These are phyloP conservation scores for Paramyrothecium sp. DNA, from an alignment of 2,329 filamentous ascomycete genomes.

Conservation along the genomic window DNA sequence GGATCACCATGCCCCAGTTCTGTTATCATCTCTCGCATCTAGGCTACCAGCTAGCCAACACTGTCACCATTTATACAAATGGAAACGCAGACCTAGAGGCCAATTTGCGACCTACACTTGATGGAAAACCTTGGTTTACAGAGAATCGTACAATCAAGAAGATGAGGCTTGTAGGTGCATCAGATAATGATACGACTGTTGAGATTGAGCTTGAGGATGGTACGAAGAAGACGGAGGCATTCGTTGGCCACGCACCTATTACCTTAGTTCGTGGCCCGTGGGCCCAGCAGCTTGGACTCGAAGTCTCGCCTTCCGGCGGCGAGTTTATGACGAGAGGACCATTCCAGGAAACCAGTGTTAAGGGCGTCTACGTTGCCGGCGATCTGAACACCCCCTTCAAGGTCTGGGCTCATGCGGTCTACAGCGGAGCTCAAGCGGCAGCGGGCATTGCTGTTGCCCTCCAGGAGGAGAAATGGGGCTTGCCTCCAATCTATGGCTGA, in stretches of 20 bases:
- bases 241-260: not conserved
- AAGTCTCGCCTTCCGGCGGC: not conserved
- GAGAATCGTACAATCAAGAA: not conserved
- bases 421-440: not conserved
- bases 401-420: not conserved
- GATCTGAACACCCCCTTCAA: not conserved
- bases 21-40: not conserved
- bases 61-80: not conserved
- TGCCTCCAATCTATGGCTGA: not conserved
- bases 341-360: not conserved
- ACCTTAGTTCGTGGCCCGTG: not conserved
- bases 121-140: not conserved
- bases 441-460: not conserved
- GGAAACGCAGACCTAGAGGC: not conserved
- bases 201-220: not conserved
- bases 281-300: not conserved
- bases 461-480: not conserved
- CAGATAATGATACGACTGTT: not conserved
- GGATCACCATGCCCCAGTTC: not conserved
- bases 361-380: slow-evolving; percentile 1
- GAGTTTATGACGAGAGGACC: not conserved
- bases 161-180: not conserved
- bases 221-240: not conserved
- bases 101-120: not conserved
- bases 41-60: not conserved